Conservation (phyloP, 306 rosid species). For the Luffa acutangula region DNA sequence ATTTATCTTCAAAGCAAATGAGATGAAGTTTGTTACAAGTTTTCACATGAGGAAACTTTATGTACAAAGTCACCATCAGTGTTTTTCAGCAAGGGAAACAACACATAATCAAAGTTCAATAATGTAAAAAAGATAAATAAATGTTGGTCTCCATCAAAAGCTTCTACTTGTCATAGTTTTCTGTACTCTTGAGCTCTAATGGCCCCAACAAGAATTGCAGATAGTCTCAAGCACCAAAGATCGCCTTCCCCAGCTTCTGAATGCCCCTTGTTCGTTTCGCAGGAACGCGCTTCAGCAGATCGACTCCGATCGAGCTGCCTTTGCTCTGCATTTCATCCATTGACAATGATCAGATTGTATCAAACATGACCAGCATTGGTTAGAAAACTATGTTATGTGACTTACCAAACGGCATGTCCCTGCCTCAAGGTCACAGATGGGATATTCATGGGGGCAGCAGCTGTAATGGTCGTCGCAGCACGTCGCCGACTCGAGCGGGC, state of each 20-base stretch:
- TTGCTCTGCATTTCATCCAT: slow-evolving; percentile 29
- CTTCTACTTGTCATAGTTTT: background rate
- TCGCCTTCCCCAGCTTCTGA: slow-evolving; percentile 13
- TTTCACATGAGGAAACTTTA: background rate
- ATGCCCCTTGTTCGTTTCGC: slow-evolving; percentile 22
- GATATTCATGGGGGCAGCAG: slow-evolving; percentile 78
- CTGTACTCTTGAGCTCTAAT: background rate
- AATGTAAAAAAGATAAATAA: background rate
- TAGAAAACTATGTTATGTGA: background rate
- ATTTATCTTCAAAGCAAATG: background rate
- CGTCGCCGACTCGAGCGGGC: slow-evolving; percentile 73
- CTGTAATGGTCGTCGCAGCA: slow-evolving; percentile 67
- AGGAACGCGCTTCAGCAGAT: slow-evolving; percentile 37
- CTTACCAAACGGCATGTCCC: slow-evolving; percentile 64
- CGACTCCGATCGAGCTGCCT: slow-evolving; percentile 39
- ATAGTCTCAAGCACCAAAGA: background rate
- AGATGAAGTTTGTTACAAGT: slow-evolving; percentile 1
- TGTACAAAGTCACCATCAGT: background rate
- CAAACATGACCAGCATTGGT: background rate
- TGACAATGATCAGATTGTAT: no score
- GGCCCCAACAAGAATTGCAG: background rate
- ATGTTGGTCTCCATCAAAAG: background rate
- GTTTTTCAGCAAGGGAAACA: background rate
- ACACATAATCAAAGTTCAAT: background rate
- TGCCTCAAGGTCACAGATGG: slow-evolving; percentile 47